phyloP scores from a whole-genome alignment of 192 early-diverging fungal species.

The Chytriomyces sp. region DNA sequence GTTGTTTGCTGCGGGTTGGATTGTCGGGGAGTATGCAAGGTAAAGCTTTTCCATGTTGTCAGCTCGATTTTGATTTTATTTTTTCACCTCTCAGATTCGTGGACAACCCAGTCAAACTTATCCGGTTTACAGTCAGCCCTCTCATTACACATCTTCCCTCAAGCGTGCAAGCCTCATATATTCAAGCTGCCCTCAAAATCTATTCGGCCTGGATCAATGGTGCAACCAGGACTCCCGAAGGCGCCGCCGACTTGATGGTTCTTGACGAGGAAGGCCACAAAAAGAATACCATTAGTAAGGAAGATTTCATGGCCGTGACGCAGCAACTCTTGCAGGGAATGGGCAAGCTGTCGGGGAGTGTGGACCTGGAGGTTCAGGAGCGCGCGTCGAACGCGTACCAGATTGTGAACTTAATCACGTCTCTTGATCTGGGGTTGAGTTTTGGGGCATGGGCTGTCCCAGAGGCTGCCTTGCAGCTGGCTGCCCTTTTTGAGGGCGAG shows the following conservation, averaged over 20 bases:
- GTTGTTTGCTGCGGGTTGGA: conserved; percentile 86
- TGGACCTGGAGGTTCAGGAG: conserved; percentile 81
- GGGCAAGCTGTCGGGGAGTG: conserved; percentile 25
- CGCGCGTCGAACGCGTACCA: conserved; percentile 36
- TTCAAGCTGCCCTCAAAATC: conserved; percentile 74
- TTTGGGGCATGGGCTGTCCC: conserved; percentile 4
- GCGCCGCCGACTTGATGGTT: not conserved
- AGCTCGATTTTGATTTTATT: not conserved
- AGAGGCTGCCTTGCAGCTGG: not conserved
- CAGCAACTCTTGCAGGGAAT: conserved; percentile 17
- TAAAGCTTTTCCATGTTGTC: not conserved
- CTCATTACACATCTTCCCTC: conserved; percentile 54
- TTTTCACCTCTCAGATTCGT: conserved; percentile 10
- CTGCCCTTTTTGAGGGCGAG: conserved; percentile 67
- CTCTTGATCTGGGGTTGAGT: not conserved
- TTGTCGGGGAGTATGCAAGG: conserved; percentile 84
- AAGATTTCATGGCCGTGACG: conserved; percentile 26
- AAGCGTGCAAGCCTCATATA: conserved; percentile 65
- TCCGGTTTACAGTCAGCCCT: conserved; percentile 48
- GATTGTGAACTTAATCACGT: conserved; percentile 12
- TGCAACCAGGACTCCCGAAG: conserved; percentile 24
- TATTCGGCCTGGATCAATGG: conserved; percentile 61
- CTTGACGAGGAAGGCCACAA: not conserved
- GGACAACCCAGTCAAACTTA: conserved; percentile 2
- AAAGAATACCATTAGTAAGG: not conserved